phyloP scores from a whole-genome alignment of 352 stramenopile genomes.

The Phytopythium aichiense region DNA sequence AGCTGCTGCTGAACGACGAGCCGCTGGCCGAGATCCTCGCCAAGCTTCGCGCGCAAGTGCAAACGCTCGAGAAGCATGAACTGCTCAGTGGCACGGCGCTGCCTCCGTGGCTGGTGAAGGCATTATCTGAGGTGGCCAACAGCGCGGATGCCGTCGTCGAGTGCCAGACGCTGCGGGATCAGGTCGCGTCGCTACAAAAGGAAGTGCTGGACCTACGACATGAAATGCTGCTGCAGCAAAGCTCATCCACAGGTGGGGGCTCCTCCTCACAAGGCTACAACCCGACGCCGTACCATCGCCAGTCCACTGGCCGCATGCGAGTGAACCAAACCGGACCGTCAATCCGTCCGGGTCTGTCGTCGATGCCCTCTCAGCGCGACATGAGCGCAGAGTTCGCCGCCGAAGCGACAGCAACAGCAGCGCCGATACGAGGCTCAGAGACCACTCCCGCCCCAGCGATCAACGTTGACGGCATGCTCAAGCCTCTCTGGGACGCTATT shows the following conservation, averaged over 20 bases:
- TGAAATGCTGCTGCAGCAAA: conserved; percentile 69
- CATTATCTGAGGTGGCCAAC: conserved; percentile 71
- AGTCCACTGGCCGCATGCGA: conserved; percentile 38
- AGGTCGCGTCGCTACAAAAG: conserved; percentile 74
- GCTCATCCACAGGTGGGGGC: conserved; percentile 11
- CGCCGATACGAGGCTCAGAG: not conserved
- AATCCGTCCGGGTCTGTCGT: conserved; percentile 8
- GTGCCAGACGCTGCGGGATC: conserved; percentile 68
- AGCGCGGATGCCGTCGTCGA: conserved; percentile 79
- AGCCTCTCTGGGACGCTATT: conserved; percentile 73
- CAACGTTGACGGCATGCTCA: conserved; percentile 36
- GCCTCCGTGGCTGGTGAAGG: conserved; percentile 66
- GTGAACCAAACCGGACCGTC: conserved; percentile 7
- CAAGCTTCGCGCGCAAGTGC: conserved; percentile 59
- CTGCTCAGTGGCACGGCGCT: conserved; percentile 64
- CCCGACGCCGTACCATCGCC: conserved; percentile 48
- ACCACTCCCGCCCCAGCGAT: conserved; percentile 6
- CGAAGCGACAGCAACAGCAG: not conserved
- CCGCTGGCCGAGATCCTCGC: conserved; percentile 72
- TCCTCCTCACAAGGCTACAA: conserved; percentile 23
- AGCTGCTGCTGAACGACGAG: conserved; percentile 79
- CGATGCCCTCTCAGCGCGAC: conserved; percentile 19
- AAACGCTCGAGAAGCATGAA: conserved; percentile 72
- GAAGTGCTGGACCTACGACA: conserved; percentile 74
- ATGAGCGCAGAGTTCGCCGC: conserved; percentile 21